A percentile compares a stretch with the other conserved stretches of the same genome.
phyloP scores from a whole-genome alignment of 2,329 filamentous ascomycete species.

The Periconia digitata region DNA sequence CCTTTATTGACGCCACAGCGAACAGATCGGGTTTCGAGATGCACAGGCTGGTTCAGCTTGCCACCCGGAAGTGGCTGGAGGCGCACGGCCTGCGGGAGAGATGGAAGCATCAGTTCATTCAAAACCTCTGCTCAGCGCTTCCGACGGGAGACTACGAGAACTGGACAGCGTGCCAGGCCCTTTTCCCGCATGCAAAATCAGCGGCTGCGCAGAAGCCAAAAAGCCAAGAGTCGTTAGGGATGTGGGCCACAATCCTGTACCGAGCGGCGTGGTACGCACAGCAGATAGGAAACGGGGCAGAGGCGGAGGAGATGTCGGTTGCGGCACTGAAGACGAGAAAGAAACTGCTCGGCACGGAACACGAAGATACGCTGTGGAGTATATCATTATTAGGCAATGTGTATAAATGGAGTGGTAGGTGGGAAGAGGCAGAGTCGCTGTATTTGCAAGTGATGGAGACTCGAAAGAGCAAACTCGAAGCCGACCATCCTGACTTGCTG shows the following conservation, averaged over 20 bases:
- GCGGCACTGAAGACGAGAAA: background rate
- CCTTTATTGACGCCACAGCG: background rate
- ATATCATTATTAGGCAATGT: constrained; percentile 1
- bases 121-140: background rate
- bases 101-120: constrained; percentile 7
- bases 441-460: constrained; percentile 4
- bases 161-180: constrained; percentile 28
- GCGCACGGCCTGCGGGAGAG: background rate
- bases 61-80: constrained; percentile 12
- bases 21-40: constrained; percentile 1
- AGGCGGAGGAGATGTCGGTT: constrained; percentile 4
- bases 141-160: constrained; percentile 8
- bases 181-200: constrained; percentile 31
- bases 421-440: constrained; percentile 6
- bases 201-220: constrained; percentile 2
- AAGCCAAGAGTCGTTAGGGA: background rate
- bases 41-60: constrained; percentile 10
- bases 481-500: constrained; percentile 10
- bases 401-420: constrained; percentile 1
- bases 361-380: constrained; percentile 4
- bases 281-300: background rate
- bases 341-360: background rate
- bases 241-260: constrained; percentile 4
- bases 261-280: constrained; percentile 7
- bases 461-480: constrained; percentile 6